A percentile compares a stretch with the other conserved stretches of the same genome.
Conservation (phyloP, 176 grass and related monocot species). For the Themeda triandra region DNA sequence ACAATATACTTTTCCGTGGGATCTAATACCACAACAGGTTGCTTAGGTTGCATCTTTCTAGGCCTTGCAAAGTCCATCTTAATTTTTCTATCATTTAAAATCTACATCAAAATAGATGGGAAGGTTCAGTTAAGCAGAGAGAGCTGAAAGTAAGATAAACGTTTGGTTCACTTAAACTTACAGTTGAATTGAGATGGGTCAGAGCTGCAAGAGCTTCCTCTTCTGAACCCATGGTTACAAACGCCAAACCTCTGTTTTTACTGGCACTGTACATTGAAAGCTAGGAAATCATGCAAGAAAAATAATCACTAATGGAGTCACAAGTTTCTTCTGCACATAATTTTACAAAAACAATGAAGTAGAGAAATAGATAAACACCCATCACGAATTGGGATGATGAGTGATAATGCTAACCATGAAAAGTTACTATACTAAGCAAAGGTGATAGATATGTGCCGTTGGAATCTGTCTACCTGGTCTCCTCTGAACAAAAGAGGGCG, state of each 20-base stretch:
- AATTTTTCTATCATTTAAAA: slow-evolving; percentile 65
- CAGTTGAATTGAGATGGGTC: slow-evolving; percentile 56
- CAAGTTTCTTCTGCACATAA: neutral
- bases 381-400: neutral
- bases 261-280: slow-evolving; percentile 75
- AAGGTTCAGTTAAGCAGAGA: neutral
- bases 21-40: slow-evolving; percentile 22
- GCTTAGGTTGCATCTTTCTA: slow-evolving; percentile 66
- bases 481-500: neutral
- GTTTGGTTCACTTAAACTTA: slow-evolving; percentile 39
- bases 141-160: neutral
- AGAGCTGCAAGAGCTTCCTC: slow-evolving; percentile 68
- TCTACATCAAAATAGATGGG: slow-evolving; percentile 36
- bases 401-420: neutral
- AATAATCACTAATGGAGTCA: slow-evolving; percentile 10
- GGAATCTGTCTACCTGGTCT: neutral
- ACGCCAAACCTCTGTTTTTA: slow-evolving; percentile 94
- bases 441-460: neutral
- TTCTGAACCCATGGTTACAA: slow-evolving; percentile 88
- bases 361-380: neutral
- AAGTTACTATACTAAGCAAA: neutral
- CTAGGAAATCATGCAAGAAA: slow-evolving; percentile 46
- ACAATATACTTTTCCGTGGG: slow-evolving; percentile 42
- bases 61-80: slow-evolving; percentile 76
- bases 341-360: neutral